phyloP scores from a whole-genome alignment of 345 rosid genomes.

The Euphorbia tirucalli region DNA sequence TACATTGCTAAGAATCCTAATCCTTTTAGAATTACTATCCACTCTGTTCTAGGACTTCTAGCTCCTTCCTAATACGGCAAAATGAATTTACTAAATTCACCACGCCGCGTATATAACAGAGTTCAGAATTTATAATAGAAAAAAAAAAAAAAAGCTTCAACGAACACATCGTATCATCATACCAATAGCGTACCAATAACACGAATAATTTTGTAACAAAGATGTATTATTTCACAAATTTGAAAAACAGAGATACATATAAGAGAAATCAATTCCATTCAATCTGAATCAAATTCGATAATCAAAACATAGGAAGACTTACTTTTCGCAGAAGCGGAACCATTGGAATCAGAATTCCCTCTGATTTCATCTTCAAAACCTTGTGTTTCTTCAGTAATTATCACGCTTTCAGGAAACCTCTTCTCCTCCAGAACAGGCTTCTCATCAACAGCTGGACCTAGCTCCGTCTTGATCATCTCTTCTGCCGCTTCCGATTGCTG shows the following conservation, averaged over 20 bases:
- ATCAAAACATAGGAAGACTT: slow-evolving; percentile 23
- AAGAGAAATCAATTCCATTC: neutral
- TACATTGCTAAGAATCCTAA: neutral
- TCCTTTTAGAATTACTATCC: slow-evolving; percentile 5
- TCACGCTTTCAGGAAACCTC: slow-evolving; percentile 4
- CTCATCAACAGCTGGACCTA: slow-evolving; percentile 29
- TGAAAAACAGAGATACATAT: neutral
- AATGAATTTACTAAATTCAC: neutral
- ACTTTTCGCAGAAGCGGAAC: slow-evolving; percentile 35
- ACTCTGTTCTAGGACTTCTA: neutral
- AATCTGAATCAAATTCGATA: neutral
- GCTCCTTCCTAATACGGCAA: neutral
- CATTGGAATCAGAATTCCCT: slow-evolving; percentile 28
- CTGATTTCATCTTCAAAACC: slow-evolving; percentile 23
- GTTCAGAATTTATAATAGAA: neutral
- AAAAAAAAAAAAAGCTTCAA: neutral
- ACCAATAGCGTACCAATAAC: neutral
- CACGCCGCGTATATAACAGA: neutral
- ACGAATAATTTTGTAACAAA: neutral
- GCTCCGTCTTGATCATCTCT: slow-evolving; percentile 26
- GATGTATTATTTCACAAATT: slow-evolving; percentile 8
- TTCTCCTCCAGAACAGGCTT: slow-evolving; percentile 15
- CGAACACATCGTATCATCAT: neutral
- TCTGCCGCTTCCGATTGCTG: slow-evolving; percentile 31
- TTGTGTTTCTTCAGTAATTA: slow-evolving; percentile 22